Evolutionary conservation across 495 filamentous ascomycete genomes (phyloP).

Genomic region (Cercophora scortea): DNA sequence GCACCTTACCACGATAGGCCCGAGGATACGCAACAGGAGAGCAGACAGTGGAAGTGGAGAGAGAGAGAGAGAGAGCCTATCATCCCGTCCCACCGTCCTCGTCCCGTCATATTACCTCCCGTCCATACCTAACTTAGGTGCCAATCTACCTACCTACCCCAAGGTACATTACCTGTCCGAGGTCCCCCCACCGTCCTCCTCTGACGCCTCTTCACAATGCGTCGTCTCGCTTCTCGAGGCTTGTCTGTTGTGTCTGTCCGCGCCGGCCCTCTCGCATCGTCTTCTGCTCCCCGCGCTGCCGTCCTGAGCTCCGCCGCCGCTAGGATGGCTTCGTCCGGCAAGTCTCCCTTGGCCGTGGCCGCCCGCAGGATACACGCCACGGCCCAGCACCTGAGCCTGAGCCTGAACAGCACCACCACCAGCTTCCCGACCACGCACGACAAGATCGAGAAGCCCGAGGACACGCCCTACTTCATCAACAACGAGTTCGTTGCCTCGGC

Average conservation of each 20-base stretch:
- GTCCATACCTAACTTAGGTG: neutral
- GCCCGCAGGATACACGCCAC: slow-evolving; percentile 50
- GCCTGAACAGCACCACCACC: slow-evolving; percentile 52
- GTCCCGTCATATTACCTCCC: neutral
- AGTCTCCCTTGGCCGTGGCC: slow-evolving; percentile 20
- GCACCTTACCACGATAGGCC: too few relatives aligned
- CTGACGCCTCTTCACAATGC: slow-evolving; percentile 20
- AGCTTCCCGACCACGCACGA: slow-evolving; percentile 79
- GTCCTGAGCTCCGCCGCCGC: slow-evolving; percentile 18
- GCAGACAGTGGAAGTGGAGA: too few relatives aligned
- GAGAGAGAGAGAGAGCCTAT: too few relatives aligned
- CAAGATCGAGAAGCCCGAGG: slow-evolving; percentile 60
- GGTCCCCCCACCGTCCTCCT: neutral
- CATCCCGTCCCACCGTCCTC: neutral
- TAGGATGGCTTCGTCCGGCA: slow-evolving; percentile 29
- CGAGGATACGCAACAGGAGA: too few relatives aligned
- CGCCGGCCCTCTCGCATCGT: slow-evolving; percentile 13
- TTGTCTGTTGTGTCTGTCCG: slow-evolving; percentile 22
- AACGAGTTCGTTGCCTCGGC: slow-evolving; percentile 78
- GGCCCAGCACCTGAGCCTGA: slow-evolving; percentile 46
- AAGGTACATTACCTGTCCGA: neutral
- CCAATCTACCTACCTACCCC: neutral
- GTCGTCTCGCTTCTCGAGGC: slow-evolving; percentile 31
- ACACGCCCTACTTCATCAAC: slow-evolving; percentile 88
- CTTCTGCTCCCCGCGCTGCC: slow-evolving; percentile 5